Evolutionary conservation across 148 eudicot species (phyloP), one percentile per base, ranked within the genome.

Genomic region (Chenopodium album): DNA sequence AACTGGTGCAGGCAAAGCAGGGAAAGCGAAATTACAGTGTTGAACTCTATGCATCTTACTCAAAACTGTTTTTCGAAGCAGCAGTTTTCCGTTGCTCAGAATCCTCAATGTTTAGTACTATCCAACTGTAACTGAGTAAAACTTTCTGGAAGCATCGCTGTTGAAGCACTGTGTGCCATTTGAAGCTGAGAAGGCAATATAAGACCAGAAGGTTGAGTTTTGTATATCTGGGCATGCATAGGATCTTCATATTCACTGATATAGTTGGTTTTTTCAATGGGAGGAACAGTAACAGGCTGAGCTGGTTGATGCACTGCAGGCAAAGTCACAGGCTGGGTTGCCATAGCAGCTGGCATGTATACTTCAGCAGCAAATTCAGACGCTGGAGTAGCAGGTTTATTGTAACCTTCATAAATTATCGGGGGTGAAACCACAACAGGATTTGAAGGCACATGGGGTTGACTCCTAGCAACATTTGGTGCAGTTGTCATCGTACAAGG

Each of bases 191-290:
- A 75, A 54, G 89, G 65, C 78, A 89, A 62, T 26, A 80, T 56
- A 28, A 92, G 92, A 28, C 74, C 92, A 3, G 96, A 68, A 84
- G 99, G 99, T 85, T 92, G 99, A 84, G 91, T 89, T 86, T 93
- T 95, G 74, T 95, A 95, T 87, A 93, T 92, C 82, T 90, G 93
- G 79, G 88, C 89, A 84, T 88, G 92, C 78, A 89, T 89, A 74
- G 91, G 85, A 52, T 93, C 94, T 71, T 93, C 98, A 73, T 79
- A 85, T 76, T 94, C 92, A 20, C 64, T 72, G 28, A 78, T 76
- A 68, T 76, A 79, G 84, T 52, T 83, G 73, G 85, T 28, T 75
- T 82, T 80, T 73, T 87, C 87, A 10, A 80, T 56, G 41, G 85
- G 62, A 70, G 88, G 28, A 75, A 85, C 54, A 17, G 82, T 79